Percentiles rank a stretch among this genome's conserved stretches.
phyloP scores from a whole-genome alignment of 2,329 filamentous ascomycete species.

The Triangularia setosa region DNA sequence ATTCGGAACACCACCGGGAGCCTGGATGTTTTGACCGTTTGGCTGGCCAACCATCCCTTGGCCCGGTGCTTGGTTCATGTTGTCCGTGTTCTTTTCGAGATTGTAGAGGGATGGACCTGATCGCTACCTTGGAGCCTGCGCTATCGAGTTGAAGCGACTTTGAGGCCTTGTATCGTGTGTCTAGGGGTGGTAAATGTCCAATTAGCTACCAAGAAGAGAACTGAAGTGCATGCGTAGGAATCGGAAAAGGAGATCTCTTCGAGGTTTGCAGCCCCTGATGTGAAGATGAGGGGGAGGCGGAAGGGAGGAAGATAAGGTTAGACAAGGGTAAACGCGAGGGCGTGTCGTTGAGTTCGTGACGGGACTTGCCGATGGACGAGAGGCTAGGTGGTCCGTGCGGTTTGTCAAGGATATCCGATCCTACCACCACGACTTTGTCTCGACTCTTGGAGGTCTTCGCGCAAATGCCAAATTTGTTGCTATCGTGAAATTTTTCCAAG shows the following conservation, averaged over 20 bases:
- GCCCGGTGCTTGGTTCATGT: constrained; percentile 22
- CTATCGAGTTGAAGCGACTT: neutral
- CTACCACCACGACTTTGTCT: neutral
- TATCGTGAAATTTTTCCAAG: neutral
- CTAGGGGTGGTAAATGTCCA: neutral
- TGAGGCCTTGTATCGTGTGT: neutral
- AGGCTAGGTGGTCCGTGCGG: neutral
- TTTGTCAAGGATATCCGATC: neutral
- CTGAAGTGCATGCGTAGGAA: neutral
- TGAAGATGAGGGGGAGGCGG: neutral
- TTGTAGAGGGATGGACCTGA: neutral
- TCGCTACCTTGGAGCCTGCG: neutral
- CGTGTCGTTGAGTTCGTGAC: neutral
- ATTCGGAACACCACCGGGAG: neutral
- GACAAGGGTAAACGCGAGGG: neutral
- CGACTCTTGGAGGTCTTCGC: neutral
- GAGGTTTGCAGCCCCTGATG: neutral
- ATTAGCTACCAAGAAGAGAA: neutral
- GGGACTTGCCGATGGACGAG: neutral
- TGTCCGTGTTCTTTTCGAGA: neutral
- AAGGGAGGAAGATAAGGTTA: neutral
- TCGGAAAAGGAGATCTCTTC: neutral
- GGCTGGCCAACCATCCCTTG: constrained; percentile 18
- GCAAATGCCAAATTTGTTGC: neutral
- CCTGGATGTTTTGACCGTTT: constrained; percentile 7